Conservation (phyloP, 148 eudicot genomes). For the Amaranthus cruentus region DNA sequence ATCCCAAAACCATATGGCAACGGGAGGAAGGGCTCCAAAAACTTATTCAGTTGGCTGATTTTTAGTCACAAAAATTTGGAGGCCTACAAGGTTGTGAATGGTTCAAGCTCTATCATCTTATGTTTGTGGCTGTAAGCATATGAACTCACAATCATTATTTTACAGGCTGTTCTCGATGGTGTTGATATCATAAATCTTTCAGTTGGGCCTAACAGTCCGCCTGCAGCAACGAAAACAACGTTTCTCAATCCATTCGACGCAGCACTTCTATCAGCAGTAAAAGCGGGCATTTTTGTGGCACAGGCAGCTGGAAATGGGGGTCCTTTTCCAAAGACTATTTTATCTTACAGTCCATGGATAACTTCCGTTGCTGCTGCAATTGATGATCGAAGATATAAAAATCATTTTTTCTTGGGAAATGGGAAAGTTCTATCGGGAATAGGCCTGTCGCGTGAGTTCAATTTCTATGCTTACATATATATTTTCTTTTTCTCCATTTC, state of each 20-base stretch:
- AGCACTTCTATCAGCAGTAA: constrained; percentile 77
- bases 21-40: too few relatives aligned
- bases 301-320: constrained; percentile 99
- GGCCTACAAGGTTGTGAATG: neutral
- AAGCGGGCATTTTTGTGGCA: constrained; percentile 92
- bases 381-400: constrained; percentile 95
- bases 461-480: neutral
- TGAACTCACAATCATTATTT: constrained; percentile 17
- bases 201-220: constrained; percentile 94
- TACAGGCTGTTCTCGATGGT: constrained; percentile 96
- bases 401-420: constrained; percentile 78
- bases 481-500: too few relatives aligned
- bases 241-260: constrained; percentile 92
- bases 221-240: constrained; percentile 80
- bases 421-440: constrained; percentile 72
- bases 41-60: neutral
- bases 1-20: too few relatives aligned
- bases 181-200: constrained; percentile 97
- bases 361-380: constrained; percentile 96
- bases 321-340: constrained; percentile 75
- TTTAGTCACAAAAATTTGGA: neutral
- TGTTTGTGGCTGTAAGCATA: neutral
- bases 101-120: neutral
- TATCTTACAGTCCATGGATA: constrained; percentile 99
- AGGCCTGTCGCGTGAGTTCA: constrained; percentile 83